Base-by-base conservation (phyloP, 371 early-diverging fungal species). In the Mucor mucedo region DNA sequence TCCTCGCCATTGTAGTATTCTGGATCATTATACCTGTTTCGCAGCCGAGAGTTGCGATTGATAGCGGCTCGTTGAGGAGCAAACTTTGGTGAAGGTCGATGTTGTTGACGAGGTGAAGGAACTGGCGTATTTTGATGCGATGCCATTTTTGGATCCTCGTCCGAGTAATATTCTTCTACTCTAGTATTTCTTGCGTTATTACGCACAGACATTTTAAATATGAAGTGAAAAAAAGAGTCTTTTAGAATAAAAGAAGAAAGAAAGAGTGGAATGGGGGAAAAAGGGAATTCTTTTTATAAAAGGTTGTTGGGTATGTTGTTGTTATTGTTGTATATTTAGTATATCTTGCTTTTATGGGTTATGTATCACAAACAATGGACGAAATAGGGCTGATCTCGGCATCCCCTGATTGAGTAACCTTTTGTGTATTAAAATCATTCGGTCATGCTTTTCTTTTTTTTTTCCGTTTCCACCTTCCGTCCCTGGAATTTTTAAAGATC, bases 101-200 rank as follows among this genome's bases (percentile, higher is more conserved):
- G 28, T 16, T 56, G 45, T 32, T 8, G 58, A 8, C 49, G 48
- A 48, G 29, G 33, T 28, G 61, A 44, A 3, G 42, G 14, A 42
- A 11, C 7, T 53, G 52, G 55, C 4, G 49, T 30, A 9, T 55
- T 49, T 6, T 49, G 30, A 49, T 49, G 45, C 5, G 45, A 16
- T 16, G 14, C 16, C 3, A 27, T 30, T 14, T 30, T 50, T 13
- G 14, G 14, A 29, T 66, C 66, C n/a, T 64, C 53, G 38, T 66
- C 66, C 14, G 66, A 66, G 5, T 60, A 55, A 35, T 66, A 56
- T 11, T 66, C 66, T 13, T 66, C 52, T 50, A 66, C 41, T 50
- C 50, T 48, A 28, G 61, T 60, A 29, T 55, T 13, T 57, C 57
- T 49, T 8, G 50, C 27, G 27, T 57, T n/a, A 30, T 45, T 57